Evolutionary conservation across 345 rosid genomes (phyloP).

Genomic region (Moricandia arvensis): DNA sequence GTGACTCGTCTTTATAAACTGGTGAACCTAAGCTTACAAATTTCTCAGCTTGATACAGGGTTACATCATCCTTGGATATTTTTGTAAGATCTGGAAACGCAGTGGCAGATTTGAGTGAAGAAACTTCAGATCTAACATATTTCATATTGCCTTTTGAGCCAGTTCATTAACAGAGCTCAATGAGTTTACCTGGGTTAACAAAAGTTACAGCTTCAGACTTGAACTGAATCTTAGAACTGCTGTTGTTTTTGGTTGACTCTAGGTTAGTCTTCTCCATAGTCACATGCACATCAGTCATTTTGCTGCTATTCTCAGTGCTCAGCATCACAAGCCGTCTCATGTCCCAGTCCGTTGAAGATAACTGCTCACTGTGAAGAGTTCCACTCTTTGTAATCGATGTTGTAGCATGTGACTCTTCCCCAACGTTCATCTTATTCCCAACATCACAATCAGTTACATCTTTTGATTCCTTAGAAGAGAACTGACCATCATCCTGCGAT

Average conservation of each 20-base stretch:
- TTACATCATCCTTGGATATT: constrained; percentile 42
- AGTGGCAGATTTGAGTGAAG: constrained; percentile 28
- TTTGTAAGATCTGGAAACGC: constrained; percentile 47
- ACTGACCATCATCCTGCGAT: constrained; percentile 18
- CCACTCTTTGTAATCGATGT: too few species aligned
- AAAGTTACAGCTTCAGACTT: constrained; percentile 30
- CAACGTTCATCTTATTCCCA: too few species aligned
- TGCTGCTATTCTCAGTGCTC: background rate
- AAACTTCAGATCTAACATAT: constrained; percentile 33
- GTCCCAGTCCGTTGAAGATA: too few species aligned
- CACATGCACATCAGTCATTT: too few species aligned
- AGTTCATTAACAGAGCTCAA: constrained; percentile 26
- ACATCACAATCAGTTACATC: too few species aligned
- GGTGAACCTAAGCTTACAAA: constrained; percentile 59
- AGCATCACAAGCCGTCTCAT: too few species aligned
- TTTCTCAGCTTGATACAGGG: constrained; percentile 76
- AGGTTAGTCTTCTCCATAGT: too few species aligned
- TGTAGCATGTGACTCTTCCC: too few species aligned
- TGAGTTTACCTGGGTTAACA: constrained; percentile 26
- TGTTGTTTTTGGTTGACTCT: background rate
- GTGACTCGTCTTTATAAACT: constrained; percentile 69
- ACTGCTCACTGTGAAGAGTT: too few species aligned
- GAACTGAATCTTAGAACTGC: constrained; percentile 19
- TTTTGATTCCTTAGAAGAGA: background rate
- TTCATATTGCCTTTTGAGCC: background rate